phyloP scores from a whole-genome alignment of 108 stramenopile genomes.

The Skeletonema tropicum region DNA sequence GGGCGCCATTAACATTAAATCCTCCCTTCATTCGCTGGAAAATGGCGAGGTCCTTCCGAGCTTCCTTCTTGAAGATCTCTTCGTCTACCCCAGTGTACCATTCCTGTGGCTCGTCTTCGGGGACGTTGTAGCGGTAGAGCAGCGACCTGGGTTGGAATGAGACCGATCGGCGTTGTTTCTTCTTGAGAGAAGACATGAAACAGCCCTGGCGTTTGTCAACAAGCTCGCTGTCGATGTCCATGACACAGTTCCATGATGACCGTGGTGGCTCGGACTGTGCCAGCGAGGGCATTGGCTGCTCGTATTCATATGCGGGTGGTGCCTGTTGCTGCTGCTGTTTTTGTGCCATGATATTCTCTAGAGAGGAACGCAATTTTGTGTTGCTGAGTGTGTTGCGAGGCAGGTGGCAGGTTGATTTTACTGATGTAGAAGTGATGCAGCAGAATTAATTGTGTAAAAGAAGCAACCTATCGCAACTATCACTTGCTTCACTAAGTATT shows the following conservation, averaged over 20 bases:
- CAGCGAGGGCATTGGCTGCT: background rate
- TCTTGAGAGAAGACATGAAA: background rate
- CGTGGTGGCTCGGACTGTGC: background rate
- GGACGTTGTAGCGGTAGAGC: background rate
- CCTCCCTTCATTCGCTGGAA: background rate
- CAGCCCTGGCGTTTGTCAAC: background rate
- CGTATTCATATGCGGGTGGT: background rate
- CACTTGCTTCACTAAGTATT: too few relatives aligned
- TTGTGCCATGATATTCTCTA: background rate
- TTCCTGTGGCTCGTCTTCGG: constrained; percentile 3
- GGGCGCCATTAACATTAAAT: background rate
- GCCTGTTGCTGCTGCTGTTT: background rate
- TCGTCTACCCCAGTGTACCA: background rate
- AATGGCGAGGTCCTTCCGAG: background rate
- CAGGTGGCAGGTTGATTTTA: too few relatives aligned
- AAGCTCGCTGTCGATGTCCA: background rate
- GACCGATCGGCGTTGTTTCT: constrained; percentile 6
- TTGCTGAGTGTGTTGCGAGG: too few relatives aligned
- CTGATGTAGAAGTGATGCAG: too few relatives aligned
- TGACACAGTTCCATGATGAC: too few relatives aligned
- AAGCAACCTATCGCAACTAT: too few relatives aligned
- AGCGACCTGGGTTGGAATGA: background rate
- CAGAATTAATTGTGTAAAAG: too few relatives aligned
- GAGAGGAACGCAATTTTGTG: too few relatives aligned
- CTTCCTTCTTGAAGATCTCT: background rate